Conservation (phyloP, 805 yeast species). For the Suhomyces sp. region DNA sequence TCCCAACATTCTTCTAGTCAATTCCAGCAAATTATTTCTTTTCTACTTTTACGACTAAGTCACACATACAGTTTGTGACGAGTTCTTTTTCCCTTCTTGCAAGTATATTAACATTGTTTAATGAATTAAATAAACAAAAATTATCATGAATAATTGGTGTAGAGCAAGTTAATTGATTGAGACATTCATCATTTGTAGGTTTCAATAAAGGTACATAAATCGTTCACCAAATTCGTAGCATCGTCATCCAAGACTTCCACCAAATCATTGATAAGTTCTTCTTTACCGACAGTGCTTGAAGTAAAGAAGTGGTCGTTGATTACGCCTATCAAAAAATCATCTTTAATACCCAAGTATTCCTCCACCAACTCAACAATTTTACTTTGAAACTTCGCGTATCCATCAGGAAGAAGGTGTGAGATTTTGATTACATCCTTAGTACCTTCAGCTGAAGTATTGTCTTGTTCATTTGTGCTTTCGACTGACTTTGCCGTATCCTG, state of each 20-base stretch:
- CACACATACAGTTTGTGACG: too few relatives aligned
- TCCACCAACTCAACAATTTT: constrained; percentile 46
- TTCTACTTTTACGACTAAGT: too few relatives aligned
- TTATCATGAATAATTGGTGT: too few relatives aligned
- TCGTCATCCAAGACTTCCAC: constrained; percentile 53
- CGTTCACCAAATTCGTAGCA: constrained; percentile 40
- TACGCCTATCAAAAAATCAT: constrained; percentile 48
- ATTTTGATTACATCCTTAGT: constrained; percentile 4
- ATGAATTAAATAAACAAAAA: too few relatives aligned
- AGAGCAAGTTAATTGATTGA: too few relatives aligned
- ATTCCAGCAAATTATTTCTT: too few relatives aligned
- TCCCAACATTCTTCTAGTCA: too few relatives aligned
- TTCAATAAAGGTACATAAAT: constrained; percentile 33
- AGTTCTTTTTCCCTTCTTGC: too few relatives aligned
- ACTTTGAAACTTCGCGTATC: constrained; percentile 23
- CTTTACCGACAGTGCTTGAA: constrained; percentile 29
- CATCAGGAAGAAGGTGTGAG: constrained; percentile 10
- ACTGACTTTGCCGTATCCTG: background rate
- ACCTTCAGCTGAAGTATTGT: background rate
- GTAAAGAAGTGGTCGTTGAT: constrained; percentile 38
- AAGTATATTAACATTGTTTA: too few relatives aligned
- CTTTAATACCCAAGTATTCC: constrained; percentile 54
- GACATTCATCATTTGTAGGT: too few relatives aligned
- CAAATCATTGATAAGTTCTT: constrained; percentile 44
- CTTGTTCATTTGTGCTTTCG: background rate